A percentile compares a stretch with the other conserved stretches of the same genome.
These are phyloP conservation scores for Backusella psychrophila DNA, from an alignment of 192 early-diverging fungal species.

Conservation along the genomic window DNA sequence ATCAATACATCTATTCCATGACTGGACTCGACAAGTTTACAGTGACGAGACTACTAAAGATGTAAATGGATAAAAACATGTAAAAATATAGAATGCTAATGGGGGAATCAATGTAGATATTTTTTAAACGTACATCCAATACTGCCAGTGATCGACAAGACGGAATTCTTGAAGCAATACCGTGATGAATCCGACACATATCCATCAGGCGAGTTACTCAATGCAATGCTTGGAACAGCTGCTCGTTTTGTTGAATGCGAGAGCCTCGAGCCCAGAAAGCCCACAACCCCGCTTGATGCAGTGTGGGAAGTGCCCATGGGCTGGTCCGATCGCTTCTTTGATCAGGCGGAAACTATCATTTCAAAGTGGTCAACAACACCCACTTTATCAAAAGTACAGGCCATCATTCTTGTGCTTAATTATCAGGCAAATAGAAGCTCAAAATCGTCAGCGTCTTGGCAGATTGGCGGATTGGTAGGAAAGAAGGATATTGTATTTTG, in stretches of 20 bases:
- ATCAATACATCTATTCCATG: constrained; percentile 25
- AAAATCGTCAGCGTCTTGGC: constrained; percentile 24
- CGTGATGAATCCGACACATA: constrained; percentile 17
- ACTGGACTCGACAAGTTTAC: constrained; percentile 24
- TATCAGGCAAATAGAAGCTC: constrained; percentile 20
- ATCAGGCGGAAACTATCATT: constrained; percentile 18
- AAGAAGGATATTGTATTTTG: not conserved
- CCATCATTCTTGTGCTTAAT: constrained; percentile 26
- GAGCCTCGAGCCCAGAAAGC: not conserved
- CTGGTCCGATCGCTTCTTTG: constrained; percentile 31
- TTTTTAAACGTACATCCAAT: constrained; percentile 67
- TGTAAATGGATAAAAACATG: not conserved
- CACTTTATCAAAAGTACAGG: constrained; percentile 29
- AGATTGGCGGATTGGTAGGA: constrained; percentile 16
- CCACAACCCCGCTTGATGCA: constrained; percentile 10
- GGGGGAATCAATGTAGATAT: constrained; percentile 28
- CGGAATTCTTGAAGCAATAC: constrained; percentile 49
- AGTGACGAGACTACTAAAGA: constrained; percentile 17
- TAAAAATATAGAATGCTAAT: not conserved
- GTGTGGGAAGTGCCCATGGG: constrained; percentile 26
- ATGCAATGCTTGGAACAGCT: constrained; percentile 30
- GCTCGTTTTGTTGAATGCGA: constrained; percentile 30
- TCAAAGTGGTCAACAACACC: constrained; percentile 10
- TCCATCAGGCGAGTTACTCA: constrained; percentile 18
- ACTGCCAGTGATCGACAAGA: constrained; percentile 67